Percentiles rank a stretch among this genome's conserved stretches.
Evolutionary conservation across 1,139 yeast species (phyloP).

Genomic region (Geotrichum reessii): DNA sequence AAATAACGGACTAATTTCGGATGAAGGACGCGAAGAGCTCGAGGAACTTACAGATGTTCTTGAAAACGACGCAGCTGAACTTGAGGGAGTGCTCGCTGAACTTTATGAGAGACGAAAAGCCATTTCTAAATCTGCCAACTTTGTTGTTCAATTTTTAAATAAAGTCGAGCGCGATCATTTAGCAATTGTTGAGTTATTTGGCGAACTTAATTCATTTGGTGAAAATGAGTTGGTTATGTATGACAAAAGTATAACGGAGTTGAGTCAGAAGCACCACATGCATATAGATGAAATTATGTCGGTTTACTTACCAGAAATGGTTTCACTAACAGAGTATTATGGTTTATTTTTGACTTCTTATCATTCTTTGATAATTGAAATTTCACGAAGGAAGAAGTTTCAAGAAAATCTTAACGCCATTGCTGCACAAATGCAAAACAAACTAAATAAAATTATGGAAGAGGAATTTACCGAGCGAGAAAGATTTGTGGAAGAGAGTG

Average conservation of each 20-base stretch:
- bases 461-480: conserved; percentile 13
- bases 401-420: conserved; percentile 40
- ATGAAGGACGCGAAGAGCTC: conserved; percentile 25
- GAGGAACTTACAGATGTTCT: conserved; percentile 33
- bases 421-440: conserved; percentile 39
- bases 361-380: conserved; percentile 45
- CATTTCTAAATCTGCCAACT: conserved; percentile 26
- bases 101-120: conserved; percentile 29
- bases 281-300: not conserved
- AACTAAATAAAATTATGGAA: conserved; percentile 35
- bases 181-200: conserved; percentile 21
- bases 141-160: conserved; percentile 23
- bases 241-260: conserved; percentile 5
- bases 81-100: conserved; percentile 36
- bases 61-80: conserved; percentile 38
- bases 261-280: not conserved
- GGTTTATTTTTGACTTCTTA: conserved; percentile 47
- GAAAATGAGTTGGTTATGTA: conserved; percentile 21
- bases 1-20: conserved; percentile 3
- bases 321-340: conserved; percentile 45
- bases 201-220: conserved; percentile 28
- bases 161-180: conserved; percentile 23
- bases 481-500: conserved; percentile 10
- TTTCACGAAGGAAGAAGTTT: conserved; percentile 43
- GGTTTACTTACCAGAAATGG: conserved; percentile 26